Evolutionary conservation across 768 basidiomycete genomes (phyloP), one percentile per base, ranked within the genome.

Genomic region (Mycena filopes): DNA sequence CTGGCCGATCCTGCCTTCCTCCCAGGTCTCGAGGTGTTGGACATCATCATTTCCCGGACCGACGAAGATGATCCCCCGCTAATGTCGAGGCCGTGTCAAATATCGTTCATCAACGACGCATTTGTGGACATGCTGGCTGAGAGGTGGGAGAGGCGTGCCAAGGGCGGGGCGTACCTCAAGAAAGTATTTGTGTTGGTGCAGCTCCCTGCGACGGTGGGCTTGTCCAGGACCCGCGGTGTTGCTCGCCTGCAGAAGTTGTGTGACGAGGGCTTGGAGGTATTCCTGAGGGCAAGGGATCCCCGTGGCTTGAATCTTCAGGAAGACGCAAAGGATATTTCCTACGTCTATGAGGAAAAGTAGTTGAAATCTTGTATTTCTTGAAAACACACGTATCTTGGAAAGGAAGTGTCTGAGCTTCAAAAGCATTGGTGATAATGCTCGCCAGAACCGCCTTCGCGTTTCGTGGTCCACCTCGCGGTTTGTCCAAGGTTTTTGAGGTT

Each of bases 1-100:
- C 45, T 63, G 7, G 47, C 61, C 38, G 61, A 63, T 36, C 61
- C 53, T 10, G 47, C 53, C 36, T 63, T 63, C 61, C 61, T 63
- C n/a, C 61, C 61, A 5, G 28, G 45, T 47, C 61, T 63, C 46
- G 46, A 63, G 54, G 36, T 40, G 26, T 28, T 63, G 0, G 61
- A 55, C 3, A 63, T 63, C 45, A 3, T 23, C 26, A 42, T 48
- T 29, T 26, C 3, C 21, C 28, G 15, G 31, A 21, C 36, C 7
- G 20, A 53, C 9, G 15, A 26, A 4, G 8, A 6, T 23, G 40
- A 42, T 47, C 10, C 43, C 38, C 3, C 3, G 13, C 59, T 29
- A 4, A 13, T 54, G 51, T 25, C 38, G 38, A 18, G 38, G 18
- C 60, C 53, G 11, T 48, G 12, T 10, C 11, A 38, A 7, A 55